Conservation (phyloP, 306 rosid genomes). For the Rosa rugosa region DNA sequence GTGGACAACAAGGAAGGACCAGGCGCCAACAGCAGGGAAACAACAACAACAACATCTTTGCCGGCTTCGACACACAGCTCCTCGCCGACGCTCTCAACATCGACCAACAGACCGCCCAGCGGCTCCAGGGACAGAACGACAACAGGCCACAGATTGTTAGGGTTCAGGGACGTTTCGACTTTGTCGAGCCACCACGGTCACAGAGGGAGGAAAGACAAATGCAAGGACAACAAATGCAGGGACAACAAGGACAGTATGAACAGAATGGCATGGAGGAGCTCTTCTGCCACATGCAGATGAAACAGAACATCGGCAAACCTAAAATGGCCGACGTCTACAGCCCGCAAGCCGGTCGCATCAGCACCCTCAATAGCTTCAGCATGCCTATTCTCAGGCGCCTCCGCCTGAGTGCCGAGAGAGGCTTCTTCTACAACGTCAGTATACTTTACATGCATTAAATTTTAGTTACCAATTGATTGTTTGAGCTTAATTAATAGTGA, state of each 20-base stretch:
- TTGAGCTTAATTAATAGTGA: background rate
- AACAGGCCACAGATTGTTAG: constrained; percentile 38
- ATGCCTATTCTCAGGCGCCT: constrained; percentile 28
- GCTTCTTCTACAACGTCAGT: constrained; percentile 31
- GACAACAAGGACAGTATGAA: background rate
- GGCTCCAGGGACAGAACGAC: constrained; percentile 33
- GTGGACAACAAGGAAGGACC: background rate
- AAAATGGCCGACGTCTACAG: constrained; percentile 25
- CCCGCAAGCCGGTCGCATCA: constrained; percentile 37
- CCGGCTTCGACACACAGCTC: constrained; percentile 36
- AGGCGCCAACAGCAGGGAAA: background rate
- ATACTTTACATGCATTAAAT: background rate
- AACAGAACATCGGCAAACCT: constrained; percentile 23
- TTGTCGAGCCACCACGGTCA: constrained; percentile 39
- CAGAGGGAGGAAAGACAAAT: constrained; percentile 2
- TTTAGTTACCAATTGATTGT: background rate
- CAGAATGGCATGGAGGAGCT: constrained; percentile 31
- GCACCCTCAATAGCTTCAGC: constrained; percentile 26
- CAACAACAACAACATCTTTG: constrained; percentile 34
- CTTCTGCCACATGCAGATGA: constrained; percentile 24
- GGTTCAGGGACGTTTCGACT: constrained; percentile 33
- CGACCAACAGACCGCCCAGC: constrained; percentile 28
- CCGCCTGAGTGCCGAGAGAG: constrained; percentile 36
- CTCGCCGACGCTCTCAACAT: constrained; percentile 42
- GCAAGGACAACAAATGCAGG: background rate